Conservation (phyloP, 225 moss, liverwort and hornwort species). For the Takakia lepidozioides region DNA sequence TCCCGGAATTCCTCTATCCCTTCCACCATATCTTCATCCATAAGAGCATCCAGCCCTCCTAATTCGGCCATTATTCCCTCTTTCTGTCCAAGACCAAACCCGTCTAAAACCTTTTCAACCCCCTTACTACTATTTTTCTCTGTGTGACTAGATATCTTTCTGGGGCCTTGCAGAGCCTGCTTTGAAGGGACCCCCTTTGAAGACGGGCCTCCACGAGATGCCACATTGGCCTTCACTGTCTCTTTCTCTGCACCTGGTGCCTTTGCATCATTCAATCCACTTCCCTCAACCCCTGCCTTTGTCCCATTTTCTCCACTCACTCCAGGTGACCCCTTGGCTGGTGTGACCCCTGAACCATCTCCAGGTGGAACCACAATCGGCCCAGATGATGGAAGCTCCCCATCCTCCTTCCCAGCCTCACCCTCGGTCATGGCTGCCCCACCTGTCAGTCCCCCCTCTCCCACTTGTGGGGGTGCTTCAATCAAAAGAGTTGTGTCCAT, state of each 20-base stretch:
- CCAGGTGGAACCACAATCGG: slow-evolving; percentile 15
- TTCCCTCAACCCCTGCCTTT: slow-evolving; percentile 35
- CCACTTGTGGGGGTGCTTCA: slow-evolving; percentile 10
- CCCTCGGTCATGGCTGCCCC: slow-evolving; percentile 32
- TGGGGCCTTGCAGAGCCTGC: too few species aligned
- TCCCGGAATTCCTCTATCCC: slow-evolving; percentile 16
- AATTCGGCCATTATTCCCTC: too few species aligned
- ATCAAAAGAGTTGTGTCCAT: slow-evolving; percentile 9
- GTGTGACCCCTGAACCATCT: slow-evolving; percentile 34
- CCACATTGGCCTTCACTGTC: slow-evolving; percentile 11
- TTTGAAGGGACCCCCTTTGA: too few species aligned
- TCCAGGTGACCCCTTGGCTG: slow-evolving; percentile 33
- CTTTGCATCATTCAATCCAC: slow-evolving; percentile 13
- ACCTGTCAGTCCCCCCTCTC: slow-evolving; percentile 8
- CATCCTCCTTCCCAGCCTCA: slow-evolving; percentile 92
- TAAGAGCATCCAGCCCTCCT: slow-evolving; percentile 40
- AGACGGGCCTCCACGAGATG: slow-evolving; percentile 14
- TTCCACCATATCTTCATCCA: slow-evolving; percentile 53
- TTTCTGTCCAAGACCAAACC: slow-evolving; percentile 30
- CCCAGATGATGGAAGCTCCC: slow-evolving; percentile 72
- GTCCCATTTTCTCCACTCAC: slow-evolving; percentile 17
- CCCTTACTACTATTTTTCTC: not conserved
- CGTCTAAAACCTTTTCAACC: slow-evolving; percentile 15
- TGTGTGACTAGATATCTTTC: too few species aligned
- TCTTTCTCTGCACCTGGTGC: slow-evolving; percentile 19